Evolutionary conservation across 139 green algal genomes (phyloP), one percentile per base, ranked within the genome.

Genomic region (Micractinium conductrix): DNA sequence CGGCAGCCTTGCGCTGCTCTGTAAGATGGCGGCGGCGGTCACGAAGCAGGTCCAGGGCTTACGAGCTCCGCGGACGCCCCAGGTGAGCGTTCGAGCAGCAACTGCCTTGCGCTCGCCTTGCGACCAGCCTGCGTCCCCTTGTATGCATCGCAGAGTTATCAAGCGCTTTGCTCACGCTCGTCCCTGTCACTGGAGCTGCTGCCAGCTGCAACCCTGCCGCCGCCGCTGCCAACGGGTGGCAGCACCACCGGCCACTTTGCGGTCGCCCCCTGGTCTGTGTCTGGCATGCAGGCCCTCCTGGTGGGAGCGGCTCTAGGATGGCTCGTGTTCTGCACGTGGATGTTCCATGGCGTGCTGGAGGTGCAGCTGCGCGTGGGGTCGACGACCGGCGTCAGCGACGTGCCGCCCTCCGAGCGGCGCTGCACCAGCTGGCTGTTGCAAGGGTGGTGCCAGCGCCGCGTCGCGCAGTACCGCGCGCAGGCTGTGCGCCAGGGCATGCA

Each of bases 401-500:
- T 60, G 40, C 30, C 55, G 58, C 62, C 81, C 24, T 73, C 65
- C 0, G 73, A 78, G 58, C 58, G 81, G 40, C 4, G 42, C 35
- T 82, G 81, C 73, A 21, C 21, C 67, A 21, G 33, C 69, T 53
- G 73, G 44, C 33, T 70, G 33, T 33, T 60, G 28, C 28, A 21
- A 3, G 26, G 33, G 16, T 86, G 81, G 81, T 74, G 69, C 45
- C 42, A 74, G 33, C 45, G 24, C 8, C 73, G 58, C 19, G 55
- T 73, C 42, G 74, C 73, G 26, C 21, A 9, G 26, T 55, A 73
- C 33, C 65, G 79, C 21, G 79, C 76, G 8, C 35, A 85, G 22
- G 78, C 69, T n/a, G 82, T 93, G 37, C 50, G 68, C 38, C 65
- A 76, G 33, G 91, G 81, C 28, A 91, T 94, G 87, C 40, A 40